Base-by-base conservation (phyloP, 345 rosid species). In the Carallia pectinifolia region DNA sequence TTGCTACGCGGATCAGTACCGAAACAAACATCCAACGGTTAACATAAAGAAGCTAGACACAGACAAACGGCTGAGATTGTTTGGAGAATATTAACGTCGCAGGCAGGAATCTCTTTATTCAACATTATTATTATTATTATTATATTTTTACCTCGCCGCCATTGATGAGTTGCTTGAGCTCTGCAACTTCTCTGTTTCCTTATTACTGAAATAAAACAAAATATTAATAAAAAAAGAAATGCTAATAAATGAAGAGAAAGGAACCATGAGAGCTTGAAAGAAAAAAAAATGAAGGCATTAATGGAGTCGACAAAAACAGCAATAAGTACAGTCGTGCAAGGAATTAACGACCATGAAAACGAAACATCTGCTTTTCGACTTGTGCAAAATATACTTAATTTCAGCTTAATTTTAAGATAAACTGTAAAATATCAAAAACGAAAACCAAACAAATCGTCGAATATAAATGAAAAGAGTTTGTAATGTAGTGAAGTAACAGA, bases 131-230 rank as follows among this genome's bases (percentile, higher is more conserved):
- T 23, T 23, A 23, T 23, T 23, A 23, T 23, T 56, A 23, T 56
- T 9, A 56, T 56, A 2, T 19, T 56, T 19, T 56, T 56, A 56
- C 60, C 60, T 56, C 60, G 60, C 60, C 60, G 74, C 92, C 94
- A 91, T 89, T 76, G 88, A 72, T 76, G 92, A 71, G 87, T 79
- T 85, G 61, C 69, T 78, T 44, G 84, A 86, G 89, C 82, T 85
- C 86, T 81, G 84, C 71, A 80, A 27, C 86, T 73, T 61, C 81
- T 81, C 87, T 74, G 82, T 75, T 69, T 83, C 83, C 65, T 67
- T 65, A 66, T 83, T 87, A 73, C 94, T 90, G 80, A 7, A 63
- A 76, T 66, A 33, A 34, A 53, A 37, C 44, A 55, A 13, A 29
- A 1, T 2, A 68, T 37, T 53, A 52, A 65, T 52, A 7, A 16